Conservation (phyloP, 2,329 filamentous ascomycete species). For the Neofusicoccum sp. region DNA sequence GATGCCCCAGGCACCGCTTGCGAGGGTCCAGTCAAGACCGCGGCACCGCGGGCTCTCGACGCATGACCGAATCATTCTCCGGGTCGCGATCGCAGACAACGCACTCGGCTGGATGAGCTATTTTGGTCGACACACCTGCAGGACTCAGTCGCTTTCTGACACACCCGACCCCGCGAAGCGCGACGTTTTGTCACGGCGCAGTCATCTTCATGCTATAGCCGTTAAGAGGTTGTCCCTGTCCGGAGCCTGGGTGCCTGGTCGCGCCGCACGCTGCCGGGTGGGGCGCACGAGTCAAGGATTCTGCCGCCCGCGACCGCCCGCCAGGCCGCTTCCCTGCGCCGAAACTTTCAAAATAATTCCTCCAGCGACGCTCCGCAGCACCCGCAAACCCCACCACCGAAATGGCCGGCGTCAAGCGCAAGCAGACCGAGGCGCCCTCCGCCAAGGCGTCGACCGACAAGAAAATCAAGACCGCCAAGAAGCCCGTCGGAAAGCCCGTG, state of each 20-base stretch:
- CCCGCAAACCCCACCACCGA: background rate
- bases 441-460: constrained; percentile 29
- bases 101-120: background rate
- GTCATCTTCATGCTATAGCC: background rate
- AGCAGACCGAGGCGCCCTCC: constrained; percentile 32
- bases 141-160: background rate
- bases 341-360: constrained; percentile 18
- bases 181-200: background rate
- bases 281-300: constrained; percentile 7
- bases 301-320: constrained; percentile 13
- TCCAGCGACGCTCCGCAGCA: background rate
- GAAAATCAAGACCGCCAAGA: constrained; percentile 46
- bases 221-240: background rate
- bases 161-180: background rate
- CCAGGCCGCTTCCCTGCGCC: constrained; percentile 11
- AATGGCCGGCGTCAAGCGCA: constrained; percentile 45
- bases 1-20: constrained; percentile 4
- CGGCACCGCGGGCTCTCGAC: background rate
- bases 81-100: background rate
- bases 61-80: background rate
- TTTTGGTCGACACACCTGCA: background rate
- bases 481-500: constrained; percentile 24
- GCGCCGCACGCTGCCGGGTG: background rate
- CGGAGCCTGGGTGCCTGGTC: background rate
- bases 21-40: background rate